These are phyloP conservation scores for Leucocoprinus gongylophorus DNA, from an alignment of 1,284 basidiomycete species.

Conservation along the genomic window DNA sequence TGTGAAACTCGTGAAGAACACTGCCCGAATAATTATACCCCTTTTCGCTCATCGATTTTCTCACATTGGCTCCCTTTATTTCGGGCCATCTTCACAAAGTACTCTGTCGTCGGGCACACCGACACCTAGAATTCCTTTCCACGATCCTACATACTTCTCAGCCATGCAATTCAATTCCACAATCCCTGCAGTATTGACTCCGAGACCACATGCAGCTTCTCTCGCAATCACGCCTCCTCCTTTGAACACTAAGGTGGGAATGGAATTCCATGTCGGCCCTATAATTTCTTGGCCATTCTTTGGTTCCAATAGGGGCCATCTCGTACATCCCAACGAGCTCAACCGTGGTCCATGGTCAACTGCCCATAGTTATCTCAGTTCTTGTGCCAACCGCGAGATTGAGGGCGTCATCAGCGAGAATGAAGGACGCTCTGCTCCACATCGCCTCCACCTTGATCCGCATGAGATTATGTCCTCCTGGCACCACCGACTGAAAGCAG, in stretches of 20 bases:
- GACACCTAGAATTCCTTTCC: constrained; percentile 35
- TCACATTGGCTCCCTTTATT: constrained; percentile 65
- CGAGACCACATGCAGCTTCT: constrained; percentile 14
- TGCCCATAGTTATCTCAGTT: constrained; percentile 48
- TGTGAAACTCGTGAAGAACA: constrained; percentile 54
- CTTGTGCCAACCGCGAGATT: constrained; percentile 63
- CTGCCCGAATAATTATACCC: constrained; percentile 58
- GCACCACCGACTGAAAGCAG: constrained; percentile 55
- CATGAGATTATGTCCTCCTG: constrained; percentile 63
- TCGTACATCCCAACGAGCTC: constrained; percentile 58
- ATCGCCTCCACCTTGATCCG: constrained; percentile 69
- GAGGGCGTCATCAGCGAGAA: constrained; percentile 62
- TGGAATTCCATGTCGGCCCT: constrained; percentile 58
- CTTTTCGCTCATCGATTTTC: constrained; percentile 71
- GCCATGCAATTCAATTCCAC: constrained; percentile 30
- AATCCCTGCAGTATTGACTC: constrained; percentile 18
- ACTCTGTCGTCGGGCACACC: constrained; percentile 25
- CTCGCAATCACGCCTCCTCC: constrained; percentile 17
- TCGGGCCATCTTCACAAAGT: constrained; percentile 32
- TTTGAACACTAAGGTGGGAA: constrained; percentile 14
- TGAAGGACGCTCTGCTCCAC: constrained; percentile 66
- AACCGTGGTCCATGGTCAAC: constrained; percentile 69
- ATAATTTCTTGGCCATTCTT: constrained; percentile 87
- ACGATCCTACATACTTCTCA: constrained; percentile 36
- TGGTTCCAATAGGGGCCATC: constrained; percentile 68